Conservation (phyloP, 345 rosid genomes). For the Syzygium aqueum region DNA sequence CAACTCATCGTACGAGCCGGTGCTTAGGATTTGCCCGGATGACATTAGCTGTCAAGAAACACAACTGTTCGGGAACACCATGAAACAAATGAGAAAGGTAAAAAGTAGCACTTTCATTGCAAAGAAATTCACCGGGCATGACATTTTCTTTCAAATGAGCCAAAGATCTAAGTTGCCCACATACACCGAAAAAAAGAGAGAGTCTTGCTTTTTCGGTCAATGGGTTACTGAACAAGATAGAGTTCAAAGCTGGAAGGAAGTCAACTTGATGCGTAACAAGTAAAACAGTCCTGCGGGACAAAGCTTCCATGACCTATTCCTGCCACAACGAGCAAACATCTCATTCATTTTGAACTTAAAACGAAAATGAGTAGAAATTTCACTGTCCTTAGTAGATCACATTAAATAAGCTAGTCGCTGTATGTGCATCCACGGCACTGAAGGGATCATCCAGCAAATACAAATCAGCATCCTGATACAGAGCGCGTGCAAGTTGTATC, state of each 20-base stretch:
- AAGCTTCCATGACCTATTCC: conserved; percentile 42
- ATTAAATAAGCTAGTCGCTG: conserved; percentile 36
- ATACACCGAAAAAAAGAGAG: neutral
- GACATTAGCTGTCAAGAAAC: conserved; percentile 33
- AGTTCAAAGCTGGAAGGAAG: conserved; percentile 39
- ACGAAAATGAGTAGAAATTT: neutral
- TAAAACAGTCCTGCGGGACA: conserved; percentile 35
- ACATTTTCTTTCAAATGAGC: neutral
- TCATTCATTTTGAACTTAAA: neutral
- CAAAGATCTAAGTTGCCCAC: neutral
- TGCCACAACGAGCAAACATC: conserved; percentile 3
- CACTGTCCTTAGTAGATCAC: conserved; percentile 4
- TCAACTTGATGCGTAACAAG: conserved; percentile 55
- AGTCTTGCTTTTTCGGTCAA: neutral
- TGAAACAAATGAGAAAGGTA: neutral
- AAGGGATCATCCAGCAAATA: conserved; percentile 59
- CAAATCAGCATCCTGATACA: conserved; percentile 46
- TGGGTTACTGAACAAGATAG: conserved; percentile 29
- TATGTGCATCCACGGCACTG: conserved; percentile 56
- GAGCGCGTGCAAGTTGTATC: conserved; percentile 48
- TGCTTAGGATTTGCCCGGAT: conserved; percentile 27
- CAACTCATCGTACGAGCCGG: conserved; percentile 26
- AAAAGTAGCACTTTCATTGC: neutral
- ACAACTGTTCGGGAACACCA: neutral
- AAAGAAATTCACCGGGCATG: too few species aligned